Conservation (phyloP, 441 rosid genomes). For the Aquilaria agallochum region DNA sequence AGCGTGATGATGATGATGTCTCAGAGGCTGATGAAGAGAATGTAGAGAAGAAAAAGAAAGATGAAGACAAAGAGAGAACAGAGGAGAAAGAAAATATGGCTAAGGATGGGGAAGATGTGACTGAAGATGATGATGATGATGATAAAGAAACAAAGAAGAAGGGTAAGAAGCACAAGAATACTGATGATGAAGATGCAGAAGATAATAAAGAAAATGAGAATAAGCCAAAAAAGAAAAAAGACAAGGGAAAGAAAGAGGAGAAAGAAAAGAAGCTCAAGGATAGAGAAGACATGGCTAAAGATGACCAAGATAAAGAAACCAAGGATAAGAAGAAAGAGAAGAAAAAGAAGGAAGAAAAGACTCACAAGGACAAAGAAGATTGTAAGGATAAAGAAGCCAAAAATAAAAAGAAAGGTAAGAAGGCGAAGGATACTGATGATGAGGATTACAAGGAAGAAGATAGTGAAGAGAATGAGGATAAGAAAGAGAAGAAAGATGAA, state of each 20-base stretch:
- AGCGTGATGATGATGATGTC: neutral
- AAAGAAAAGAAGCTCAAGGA: constrained; percentile 8
- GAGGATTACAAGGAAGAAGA: constrained; percentile 7
- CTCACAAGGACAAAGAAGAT: constrained; percentile 10
- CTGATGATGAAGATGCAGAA: no score
- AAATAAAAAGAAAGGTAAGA: constrained; percentile 1
- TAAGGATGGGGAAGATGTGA: no score
- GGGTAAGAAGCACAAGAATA: constrained; percentile 11
- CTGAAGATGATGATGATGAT: neutral
- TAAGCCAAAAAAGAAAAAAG: constrained; percentile 2
- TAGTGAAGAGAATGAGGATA: constrained; percentile 11
- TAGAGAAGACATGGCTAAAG: constrained; percentile 7
- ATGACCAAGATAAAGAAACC: constrained; percentile 11
- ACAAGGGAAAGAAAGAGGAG: constrained; percentile 15
- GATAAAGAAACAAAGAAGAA: constrained; percentile 5
- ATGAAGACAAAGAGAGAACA: constrained; percentile 4
- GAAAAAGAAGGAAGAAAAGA: constrained; percentile 4
- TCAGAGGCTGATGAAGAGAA: constrained; percentile 8
- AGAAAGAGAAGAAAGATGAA: constrained; percentile 14
- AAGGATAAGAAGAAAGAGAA: neutral
- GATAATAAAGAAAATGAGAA: constrained; percentile 13
- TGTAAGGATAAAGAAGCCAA: constrained; percentile 5
- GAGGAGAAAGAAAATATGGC: neutral
- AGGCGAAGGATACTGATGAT: constrained; percentile 1
- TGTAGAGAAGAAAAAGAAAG: constrained; percentile 14